phyloP scores from a whole-genome alignment of 495 filamentous ascomycete genomes.

The Umbilicaria muhlenbergii region DNA sequence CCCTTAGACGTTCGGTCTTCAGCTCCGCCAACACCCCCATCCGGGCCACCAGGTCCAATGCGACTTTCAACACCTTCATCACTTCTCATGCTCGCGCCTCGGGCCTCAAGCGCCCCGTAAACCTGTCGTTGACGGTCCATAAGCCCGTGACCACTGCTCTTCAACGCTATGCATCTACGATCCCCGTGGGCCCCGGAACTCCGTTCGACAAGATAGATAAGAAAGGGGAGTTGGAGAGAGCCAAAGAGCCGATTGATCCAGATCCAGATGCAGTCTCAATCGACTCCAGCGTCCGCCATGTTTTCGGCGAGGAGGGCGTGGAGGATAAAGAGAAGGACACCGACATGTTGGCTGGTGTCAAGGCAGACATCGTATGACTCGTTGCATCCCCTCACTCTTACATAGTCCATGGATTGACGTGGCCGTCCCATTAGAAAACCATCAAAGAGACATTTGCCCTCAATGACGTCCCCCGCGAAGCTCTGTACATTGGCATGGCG shows the following conservation, averaged over 20 bases:
- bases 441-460: slow-evolving; percentile 84
- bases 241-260: slow-evolving; percentile 32
- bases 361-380: slow-evolving; percentile 53
- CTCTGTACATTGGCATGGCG: slow-evolving; percentile 68
- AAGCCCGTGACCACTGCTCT: slow-evolving; percentile 37
- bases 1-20: slow-evolving; percentile 28
- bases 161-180: slow-evolving; percentile 28
- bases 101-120: background rate
- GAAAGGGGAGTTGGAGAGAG: slow-evolving; percentile 33
- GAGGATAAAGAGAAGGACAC: slow-evolving; percentile 25
- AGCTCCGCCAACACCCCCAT: slow-evolving; percentile 28
- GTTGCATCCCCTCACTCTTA: background rate
- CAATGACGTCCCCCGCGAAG: slow-evolving; percentile 58
- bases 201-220: slow-evolving; percentile 29
- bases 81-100: slow-evolving; percentile 13
- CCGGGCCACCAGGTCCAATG: slow-evolving; percentile 27
- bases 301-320: slow-evolving; percentile 30
- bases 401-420: background rate
- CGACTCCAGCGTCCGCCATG: slow-evolving; percentile 37
- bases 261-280: slow-evolving; percentile 41
- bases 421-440: slow-evolving; percentile 36
- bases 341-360: slow-evolving; percentile 55
- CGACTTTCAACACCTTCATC: slow-evolving; percentile 17
- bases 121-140: slow-evolving; percentile 26
- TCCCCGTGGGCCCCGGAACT: background rate